A percentile compares a stretch with the other conserved stretches of the same genome.
phyloP scores from a whole-genome alignment of 371 early-diverging fungal species.

The Umbelopsis sp. region DNA sequence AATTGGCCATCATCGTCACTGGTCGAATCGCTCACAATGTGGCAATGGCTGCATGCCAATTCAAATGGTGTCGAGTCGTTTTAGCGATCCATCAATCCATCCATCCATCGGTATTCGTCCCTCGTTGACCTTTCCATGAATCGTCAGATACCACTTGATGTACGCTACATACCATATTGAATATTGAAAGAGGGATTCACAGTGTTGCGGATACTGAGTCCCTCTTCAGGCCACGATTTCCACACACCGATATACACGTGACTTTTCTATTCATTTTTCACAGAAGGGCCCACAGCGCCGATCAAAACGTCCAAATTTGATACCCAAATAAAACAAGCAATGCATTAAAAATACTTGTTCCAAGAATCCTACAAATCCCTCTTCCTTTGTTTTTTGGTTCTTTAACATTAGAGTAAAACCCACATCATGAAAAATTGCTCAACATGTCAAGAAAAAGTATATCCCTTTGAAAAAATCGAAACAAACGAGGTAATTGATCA shows the following conservation, averaged over 20 bases:
- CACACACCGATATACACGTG: background rate
- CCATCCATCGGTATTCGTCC: conserved; percentile 16
- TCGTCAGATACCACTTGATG: too few relatives aligned
- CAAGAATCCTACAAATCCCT: background rate
- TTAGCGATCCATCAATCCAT: conserved; percentile 23
- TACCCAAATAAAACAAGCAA: too few relatives aligned
- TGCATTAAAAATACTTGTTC: background rate
- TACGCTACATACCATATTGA: conserved; percentile 13
- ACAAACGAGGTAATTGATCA: conserved; percentile 5
- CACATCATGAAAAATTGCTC: conserved; percentile 5
- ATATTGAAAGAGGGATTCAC: conserved; percentile 3
- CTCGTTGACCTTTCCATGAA: background rate
- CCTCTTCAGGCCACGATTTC: background rate
- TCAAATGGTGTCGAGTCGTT: conserved; percentile 20
- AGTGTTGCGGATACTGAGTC: background rate
- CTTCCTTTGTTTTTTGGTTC: background rate
- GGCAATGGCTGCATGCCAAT: background rate
- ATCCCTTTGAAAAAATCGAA: conserved; percentile 11
- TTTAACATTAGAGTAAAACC: background rate
- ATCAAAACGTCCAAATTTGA: too few relatives aligned
- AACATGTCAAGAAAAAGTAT: background rate
- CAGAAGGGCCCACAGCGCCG: too few relatives aligned
- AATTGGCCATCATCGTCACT: too few relatives aligned
- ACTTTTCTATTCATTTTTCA: background rate
- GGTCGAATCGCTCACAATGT: background rate